Conservation (phyloP, 2,329 filamentous ascomycete species). For the Rhynchosporium secalis region DNA sequence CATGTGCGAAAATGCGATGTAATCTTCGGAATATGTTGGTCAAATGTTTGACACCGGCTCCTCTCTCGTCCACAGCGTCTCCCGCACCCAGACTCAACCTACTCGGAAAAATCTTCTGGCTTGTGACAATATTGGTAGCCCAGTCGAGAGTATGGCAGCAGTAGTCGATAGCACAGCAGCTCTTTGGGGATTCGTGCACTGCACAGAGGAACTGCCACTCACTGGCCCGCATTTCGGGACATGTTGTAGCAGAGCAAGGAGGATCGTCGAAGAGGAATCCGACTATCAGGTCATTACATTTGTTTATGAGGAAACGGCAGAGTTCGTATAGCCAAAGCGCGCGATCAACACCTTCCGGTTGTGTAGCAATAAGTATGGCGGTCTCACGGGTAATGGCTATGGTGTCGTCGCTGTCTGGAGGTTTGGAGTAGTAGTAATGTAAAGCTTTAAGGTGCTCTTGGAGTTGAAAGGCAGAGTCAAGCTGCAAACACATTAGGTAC, state of each 20-base stretch:
- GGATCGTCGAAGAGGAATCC: conserved; percentile 90
- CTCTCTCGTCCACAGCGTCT: conserved; percentile 56
- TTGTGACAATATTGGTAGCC: conserved; percentile 92
- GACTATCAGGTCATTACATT: conserved; percentile 89
- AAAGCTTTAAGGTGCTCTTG: conserved; percentile 96
- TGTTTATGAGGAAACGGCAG: conserved; percentile 90
- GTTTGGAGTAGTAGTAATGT: conserved; percentile 77
- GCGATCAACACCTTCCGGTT: conserved; percentile 78
- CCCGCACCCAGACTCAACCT: conserved; percentile 49
- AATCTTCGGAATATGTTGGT: conserved; percentile 93
- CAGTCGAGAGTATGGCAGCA: conserved; percentile 98
- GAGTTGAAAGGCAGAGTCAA: conserved; percentile 95
- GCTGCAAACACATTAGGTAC: conserved; percentile 52
- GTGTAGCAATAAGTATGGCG: conserved; percentile 73
- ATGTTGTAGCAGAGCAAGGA: conserved; percentile 84
- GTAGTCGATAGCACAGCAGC: conserved; percentile 97
- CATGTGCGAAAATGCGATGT: conserved; percentile 96
- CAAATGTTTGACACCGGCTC: conserved; percentile 73
- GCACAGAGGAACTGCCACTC: conserved; percentile 99
- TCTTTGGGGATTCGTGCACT: conserved; percentile 94
- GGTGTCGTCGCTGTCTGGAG: conserved; percentile 56
- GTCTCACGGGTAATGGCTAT: conserved; percentile 73
- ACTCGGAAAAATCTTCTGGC: conserved; percentile 92
- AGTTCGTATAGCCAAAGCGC: conserved; percentile 97
- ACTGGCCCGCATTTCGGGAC: conserved; percentile 96